Base-by-base conservation (phyloP, 495 filamentous ascomycete genomes). In the Penicillium macrosclerotiorum region DNA sequence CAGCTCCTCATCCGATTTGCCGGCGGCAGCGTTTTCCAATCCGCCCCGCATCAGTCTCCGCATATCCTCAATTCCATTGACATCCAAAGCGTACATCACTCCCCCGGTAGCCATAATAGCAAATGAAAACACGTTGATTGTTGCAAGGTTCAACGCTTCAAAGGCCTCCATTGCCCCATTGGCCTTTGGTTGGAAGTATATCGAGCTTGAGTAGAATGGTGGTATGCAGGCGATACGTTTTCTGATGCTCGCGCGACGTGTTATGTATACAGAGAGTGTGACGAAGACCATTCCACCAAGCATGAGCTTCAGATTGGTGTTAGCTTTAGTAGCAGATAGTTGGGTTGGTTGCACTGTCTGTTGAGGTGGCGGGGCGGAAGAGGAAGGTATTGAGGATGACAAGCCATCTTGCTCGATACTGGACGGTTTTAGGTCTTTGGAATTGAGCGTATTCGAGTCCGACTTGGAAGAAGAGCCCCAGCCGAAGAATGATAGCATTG, bases 111-210 rank as follows among this genome's bases (percentile, higher is more conserved):
- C 57, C 78, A 88, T 81, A 64, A 93, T 82, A 8, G 71, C 76
- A 30, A 89, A 77, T 44, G 80, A 83, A 18, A 83, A 18, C 3
- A 89, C 83, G 53, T 93, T 92, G 45, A 95, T 69, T 0, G 89
- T 93, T 0, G 90, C 90, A n/a, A 95, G 63, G 38, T 80, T 83
- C 8, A 96, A 69, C 4, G 90, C 90, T 62, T 92, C 83, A 32
- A 89, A 59, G 0, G 90, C 90, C 16, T 91, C 80, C 22, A 79
- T 49, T 1, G 76, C 69, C 35, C 84, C 78, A 51, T 78, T 81
- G 5, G 68, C 66, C 20, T 68, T 61, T 1, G 68, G 65, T 16
- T 65, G 59, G 59, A 66, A 61, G 55, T 62, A 71, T 5, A 57
- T 16, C 59, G 77, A 82, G 31, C 69, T 79, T 12, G 82, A 72